Conservation (phyloP, 2,329 filamentous ascomycete species). For the Trichoderma sp. region DNA sequence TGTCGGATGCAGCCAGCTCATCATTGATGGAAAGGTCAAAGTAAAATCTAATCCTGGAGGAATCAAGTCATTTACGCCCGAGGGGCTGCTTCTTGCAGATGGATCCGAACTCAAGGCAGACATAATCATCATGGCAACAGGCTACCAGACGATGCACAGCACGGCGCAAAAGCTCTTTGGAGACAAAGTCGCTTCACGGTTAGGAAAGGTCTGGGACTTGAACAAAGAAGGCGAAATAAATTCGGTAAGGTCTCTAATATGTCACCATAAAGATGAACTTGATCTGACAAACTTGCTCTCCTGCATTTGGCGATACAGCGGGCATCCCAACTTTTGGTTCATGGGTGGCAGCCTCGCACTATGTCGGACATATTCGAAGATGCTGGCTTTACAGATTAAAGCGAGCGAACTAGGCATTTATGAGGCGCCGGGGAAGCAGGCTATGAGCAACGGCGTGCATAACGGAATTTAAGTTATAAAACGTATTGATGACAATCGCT, state of each 20-base stretch:
- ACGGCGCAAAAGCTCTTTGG: not conserved
- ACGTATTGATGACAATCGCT: too few species aligned
- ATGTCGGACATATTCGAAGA: conserved; percentile 60
- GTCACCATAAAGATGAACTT: not conserved
- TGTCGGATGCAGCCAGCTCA: not conserved
- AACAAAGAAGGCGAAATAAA: conserved; percentile 59
- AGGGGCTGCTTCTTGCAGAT: not conserved
- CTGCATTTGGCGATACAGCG: conserved; percentile 55
- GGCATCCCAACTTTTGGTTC: conserved; percentile 66
- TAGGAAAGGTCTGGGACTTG: conserved; percentile 61
- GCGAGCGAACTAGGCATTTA: conserved; percentile 34
- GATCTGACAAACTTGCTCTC: not conserved
- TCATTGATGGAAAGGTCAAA: not conserved
- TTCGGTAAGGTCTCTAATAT: conserved; percentile 36
- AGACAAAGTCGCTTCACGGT: conserved; percentile 34
- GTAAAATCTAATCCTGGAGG: not conserved
- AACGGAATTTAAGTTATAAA: not conserved
- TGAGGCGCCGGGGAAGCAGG: not conserved
- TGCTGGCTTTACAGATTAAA: conserved; percentile 56
- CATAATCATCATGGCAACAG: not conserved
- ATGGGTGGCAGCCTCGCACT: conserved; percentile 65
- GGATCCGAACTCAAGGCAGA: not conserved
- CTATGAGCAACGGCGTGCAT: not conserved
- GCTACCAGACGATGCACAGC: not conserved
- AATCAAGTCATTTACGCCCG: not conserved